Evolutionary conservation across 164 flowering plant genomes (phyloP).

Genomic region (Cinnamomum micranthum): DNA sequence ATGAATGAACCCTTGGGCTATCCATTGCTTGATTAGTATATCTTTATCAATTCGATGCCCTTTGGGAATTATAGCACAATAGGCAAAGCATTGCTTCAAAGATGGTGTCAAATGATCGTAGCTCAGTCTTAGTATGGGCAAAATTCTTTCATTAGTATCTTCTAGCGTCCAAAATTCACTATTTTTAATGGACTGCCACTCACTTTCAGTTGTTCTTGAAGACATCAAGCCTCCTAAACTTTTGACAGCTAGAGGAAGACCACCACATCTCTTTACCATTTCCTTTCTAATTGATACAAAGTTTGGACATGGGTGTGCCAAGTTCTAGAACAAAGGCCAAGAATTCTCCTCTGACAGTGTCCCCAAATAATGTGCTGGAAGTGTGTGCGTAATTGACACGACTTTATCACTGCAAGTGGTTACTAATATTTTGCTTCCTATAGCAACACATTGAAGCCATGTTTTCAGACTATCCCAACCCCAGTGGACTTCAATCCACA

Average conservation of each 20-base stretch:
- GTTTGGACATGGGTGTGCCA: neutral
- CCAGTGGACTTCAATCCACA: neutral
- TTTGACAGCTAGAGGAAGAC: slow-evolving; percentile 12
- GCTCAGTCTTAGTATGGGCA: slow-evolving; percentile 3
- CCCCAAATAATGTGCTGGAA: neutral
- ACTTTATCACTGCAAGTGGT: slow-evolving; percentile 4
- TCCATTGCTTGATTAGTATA: slow-evolving; percentile 1
- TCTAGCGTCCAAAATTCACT: neutral
- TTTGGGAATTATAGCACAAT: slow-evolving; percentile 11
- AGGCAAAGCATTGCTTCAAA: slow-evolving; percentile 4
- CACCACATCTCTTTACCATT: slow-evolving; percentile 9
- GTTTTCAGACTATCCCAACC: slow-evolving; percentile 2
- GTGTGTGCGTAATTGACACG: neutral
- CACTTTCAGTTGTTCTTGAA: neutral
- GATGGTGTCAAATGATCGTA: slow-evolving; percentile 3
- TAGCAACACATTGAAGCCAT: neutral
- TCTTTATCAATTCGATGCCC: neutral
- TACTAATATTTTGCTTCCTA: slow-evolving; percentile 8
- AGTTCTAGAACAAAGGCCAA: slow-evolving; percentile 4
- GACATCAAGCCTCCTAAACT: neutral
- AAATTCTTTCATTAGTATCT: neutral
- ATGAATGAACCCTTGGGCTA: slow-evolving; percentile 7
- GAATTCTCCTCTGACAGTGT: neutral
- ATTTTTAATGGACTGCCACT: slow-evolving; percentile 1
- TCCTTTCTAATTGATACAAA: neutral